Base-by-base conservation (phyloP, 495 filamentous ascomycete species). In the Polyplosphaeria fusca region DNA sequence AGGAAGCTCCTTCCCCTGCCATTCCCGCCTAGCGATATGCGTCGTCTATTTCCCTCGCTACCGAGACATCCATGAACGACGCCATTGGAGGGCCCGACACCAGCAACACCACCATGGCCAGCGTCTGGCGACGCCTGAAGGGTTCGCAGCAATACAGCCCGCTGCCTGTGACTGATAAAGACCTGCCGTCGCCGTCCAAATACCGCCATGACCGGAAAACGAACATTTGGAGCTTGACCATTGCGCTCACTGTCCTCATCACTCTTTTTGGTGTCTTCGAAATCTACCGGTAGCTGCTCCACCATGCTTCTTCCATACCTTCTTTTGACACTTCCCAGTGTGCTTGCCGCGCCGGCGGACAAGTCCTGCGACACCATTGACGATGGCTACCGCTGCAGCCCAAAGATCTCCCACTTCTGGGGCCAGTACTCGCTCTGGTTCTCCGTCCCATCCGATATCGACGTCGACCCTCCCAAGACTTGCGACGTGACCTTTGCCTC, bases 371-470 rank as follows among this genome's bases (percentile, higher is more conserved):
- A 86, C 65, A 79, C 75, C 2, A 70, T 83, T 13, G 59, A 79
- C 13, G 62, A 70, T 45, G 89, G 88, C 24, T 90, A 83, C 67
- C 80, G 83, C 58, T 88, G 83, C 68, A 70, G 74, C 28, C 54
- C 75, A 9, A 49, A 76, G 14, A 74, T 85, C 39, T 80, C 87
- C 3, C 88, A 86, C 55, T 79, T 71, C 53, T 94, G 89, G 90
- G 90, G 89, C 48, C 87, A 90, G 65, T 93, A 95, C 70, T 88
- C 88, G 19, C 88, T 90, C 13, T 91, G 81, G 69, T 94, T 86
- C 73, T 77, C 81, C 0, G 82, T 91, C 2, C 78, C 82, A 22
- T 86, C 87, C 0, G 68, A 79, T 5, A 76, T 89, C 38, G 73
- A 79, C 3, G 55, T 75, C 1, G 68, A 72, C 0, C 63, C 86